phyloP scores from a whole-genome alignment of 2,329 filamentous ascomycete species.

The Colletotrichum sp. region DNA sequence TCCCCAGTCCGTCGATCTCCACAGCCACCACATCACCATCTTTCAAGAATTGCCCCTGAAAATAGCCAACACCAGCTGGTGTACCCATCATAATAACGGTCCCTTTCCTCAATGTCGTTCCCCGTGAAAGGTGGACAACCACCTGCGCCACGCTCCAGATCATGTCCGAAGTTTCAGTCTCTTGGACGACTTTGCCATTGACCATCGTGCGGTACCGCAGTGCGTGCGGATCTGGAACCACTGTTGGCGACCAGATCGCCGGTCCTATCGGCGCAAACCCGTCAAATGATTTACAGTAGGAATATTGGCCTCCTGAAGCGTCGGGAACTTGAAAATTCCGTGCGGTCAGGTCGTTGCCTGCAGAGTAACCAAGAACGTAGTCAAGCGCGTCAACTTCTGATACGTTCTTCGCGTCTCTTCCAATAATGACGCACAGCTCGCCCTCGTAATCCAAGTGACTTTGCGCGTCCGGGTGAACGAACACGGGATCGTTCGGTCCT shows the following conservation, averaged over 20 bases:
- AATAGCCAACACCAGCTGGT: conserved; percentile 41
- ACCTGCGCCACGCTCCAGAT: conserved; percentile 47
- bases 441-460: conserved; percentile 55
- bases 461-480: conserved; percentile 40
- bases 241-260: conserved; percentile 28
- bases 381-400: conserved; percentile 49
- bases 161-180: conserved; percentile 46
- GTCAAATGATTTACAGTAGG: conserved; percentile 56
- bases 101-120: conserved; percentile 49
- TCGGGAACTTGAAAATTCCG: conserved; percentile 54
- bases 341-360: conserved; percentile 58
- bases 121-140: conserved; percentile 46
- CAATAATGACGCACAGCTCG: conserved; percentile 56
- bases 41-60: conserved; percentile 35
- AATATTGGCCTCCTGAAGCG: conserved; percentile 45
- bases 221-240: conserved; percentile 30
- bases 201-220: conserved; percentile 32
- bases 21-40: conserved; percentile 38
- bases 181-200: conserved; percentile 50
- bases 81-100: conserved; percentile 58
- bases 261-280: conserved; percentile 58
- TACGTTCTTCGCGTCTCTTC: conserved; percentile 52
- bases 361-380: conserved; percentile 62
- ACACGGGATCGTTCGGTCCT: conserved; percentile 14
- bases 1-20: conserved; percentile 32